Percentiles rank a stretch among this genome's conserved stretches.
These are phyloP conservation scores for Exserohilum turcica DNA, from an alignment of 2,329 filamentous ascomycete species.

Conservation along the genomic window DNA sequence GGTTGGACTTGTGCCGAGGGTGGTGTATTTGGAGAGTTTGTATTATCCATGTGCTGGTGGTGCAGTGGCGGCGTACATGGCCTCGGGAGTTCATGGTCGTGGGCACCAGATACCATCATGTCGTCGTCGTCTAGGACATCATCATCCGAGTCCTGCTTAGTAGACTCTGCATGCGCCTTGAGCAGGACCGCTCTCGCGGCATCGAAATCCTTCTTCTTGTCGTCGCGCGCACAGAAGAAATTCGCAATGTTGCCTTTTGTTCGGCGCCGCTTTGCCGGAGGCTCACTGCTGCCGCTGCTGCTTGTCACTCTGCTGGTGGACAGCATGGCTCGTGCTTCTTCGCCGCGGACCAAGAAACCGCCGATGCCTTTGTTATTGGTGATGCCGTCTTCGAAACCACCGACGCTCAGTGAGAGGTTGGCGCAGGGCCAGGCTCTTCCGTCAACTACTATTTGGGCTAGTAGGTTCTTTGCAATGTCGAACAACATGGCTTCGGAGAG, in stretches of 20 bases:
- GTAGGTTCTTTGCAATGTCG: conserved; percentile 74
- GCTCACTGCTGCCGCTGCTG: conserved; percentile 21
- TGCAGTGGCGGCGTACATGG: conserved; percentile 21
- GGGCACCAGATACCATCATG: conserved; percentile 17
- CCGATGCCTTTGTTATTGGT: conserved; percentile 85
- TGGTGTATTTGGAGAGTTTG: conserved; percentile 28
- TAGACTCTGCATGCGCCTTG: conserved; percentile 36
- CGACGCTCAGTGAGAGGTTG: conserved; percentile 86
- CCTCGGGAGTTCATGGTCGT: conserved; percentile 18
- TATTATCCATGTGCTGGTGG: conserved; percentile 15
- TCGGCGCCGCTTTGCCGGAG: conserved; percentile 37
- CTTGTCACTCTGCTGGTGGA: conserved; percentile 19
- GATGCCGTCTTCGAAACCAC: conserved; percentile 89
- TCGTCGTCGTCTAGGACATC: conserved; percentile 19
- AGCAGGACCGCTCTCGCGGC: conserved; percentile 37
- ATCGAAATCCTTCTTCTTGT: conserved; percentile 42
- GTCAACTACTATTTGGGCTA: conserved; percentile 78
- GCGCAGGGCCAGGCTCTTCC: conserved; percentile 86
- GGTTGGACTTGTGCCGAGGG: conserved; percentile 42
- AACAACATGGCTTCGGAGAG: conserved; percentile 76
- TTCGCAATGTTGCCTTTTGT: conserved; percentile 46
- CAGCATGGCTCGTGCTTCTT: conserved; percentile 58
- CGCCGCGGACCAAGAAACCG: conserved; percentile 75
- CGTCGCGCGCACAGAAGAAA: conserved; percentile 43
- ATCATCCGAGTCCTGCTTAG: conserved; percentile 31